Evolutionary conservation across 441 rosid genomes (phyloP).

Genomic region (Melastoma candidum): DNA sequence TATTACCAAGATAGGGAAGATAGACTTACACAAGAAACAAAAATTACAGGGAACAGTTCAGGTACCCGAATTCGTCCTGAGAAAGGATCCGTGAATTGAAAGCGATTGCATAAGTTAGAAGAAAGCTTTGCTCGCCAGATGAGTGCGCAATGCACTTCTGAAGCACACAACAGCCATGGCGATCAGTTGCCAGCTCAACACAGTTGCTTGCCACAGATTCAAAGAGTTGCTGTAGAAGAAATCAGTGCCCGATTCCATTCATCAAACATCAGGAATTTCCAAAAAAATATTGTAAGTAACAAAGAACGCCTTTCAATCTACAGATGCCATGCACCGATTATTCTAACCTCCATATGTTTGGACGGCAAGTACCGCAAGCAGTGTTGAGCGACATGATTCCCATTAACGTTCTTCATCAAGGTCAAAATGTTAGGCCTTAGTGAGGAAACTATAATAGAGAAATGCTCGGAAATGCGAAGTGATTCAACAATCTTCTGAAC

Average conservation of each 20-base stretch:
- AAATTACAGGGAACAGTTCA: not conserved
- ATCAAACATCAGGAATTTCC: too few species aligned
- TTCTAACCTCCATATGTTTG: not conserved
- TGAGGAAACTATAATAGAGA: conserved; percentile 29
- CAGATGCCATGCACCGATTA: too few species aligned
- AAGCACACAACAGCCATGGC: conserved; percentile 47
- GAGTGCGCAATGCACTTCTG: conserved; percentile 46
- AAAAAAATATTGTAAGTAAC: too few species aligned
- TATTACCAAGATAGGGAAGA: not conserved
- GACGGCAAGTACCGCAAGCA: conserved; percentile 28
- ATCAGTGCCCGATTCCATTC: too few species aligned
- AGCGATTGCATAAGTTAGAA: conserved; percentile 27
- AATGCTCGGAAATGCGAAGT: conserved; percentile 35
- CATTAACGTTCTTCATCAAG: conserved; percentile 37
- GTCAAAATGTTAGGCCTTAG: conserved; percentile 33
- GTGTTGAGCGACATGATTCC: conserved; percentile 50
- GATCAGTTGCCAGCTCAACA: conserved; percentile 39
- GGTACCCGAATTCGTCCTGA: conserved; percentile 45
- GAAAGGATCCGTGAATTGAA: conserved; percentile 37
- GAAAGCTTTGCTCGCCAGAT: conserved; percentile 24
- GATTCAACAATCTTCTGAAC: conserved; percentile 43
- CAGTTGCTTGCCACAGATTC: conserved; percentile 39
- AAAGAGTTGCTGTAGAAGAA: conserved; percentile 31
- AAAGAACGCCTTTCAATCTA: too few species aligned
- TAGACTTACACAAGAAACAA: conserved; percentile 3